These are phyloP conservation scores for Aureoboletus auriporus DNA, from an alignment of 768 basidiomycete genomes.

Conservation along the genomic window DNA sequence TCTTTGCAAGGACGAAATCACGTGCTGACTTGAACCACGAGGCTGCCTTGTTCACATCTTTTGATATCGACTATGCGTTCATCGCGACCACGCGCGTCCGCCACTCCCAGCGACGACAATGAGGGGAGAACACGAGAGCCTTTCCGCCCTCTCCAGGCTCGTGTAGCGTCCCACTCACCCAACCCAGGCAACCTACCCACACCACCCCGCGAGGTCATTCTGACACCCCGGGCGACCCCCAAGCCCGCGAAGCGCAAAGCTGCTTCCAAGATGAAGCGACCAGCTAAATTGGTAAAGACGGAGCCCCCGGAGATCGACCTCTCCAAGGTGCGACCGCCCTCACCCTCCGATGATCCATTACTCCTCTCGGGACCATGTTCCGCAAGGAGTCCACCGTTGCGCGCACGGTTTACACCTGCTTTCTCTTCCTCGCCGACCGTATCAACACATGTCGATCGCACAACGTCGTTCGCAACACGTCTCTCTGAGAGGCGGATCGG, in stretches of 20 bases:
- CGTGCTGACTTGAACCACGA: constrained; percentile 8
- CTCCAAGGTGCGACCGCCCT: constrained; percentile 58
- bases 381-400: constrained; percentile 19
- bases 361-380: constrained; percentile 47
- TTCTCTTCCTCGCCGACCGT: constrained; percentile 32
- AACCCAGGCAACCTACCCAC: constrained; percentile 52
- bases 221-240: constrained; percentile 26
- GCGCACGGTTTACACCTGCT: constrained; percentile 35
- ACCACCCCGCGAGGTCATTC: constrained; percentile 63
- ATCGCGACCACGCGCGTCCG: constrained; percentile 10
- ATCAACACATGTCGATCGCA: not conserved
- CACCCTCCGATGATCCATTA: constrained; percentile 74
- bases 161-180: constrained; percentile 5
- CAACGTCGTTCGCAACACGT: constrained; percentile 17
- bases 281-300: constrained; percentile 42
- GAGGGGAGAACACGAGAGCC: constrained; percentile 6
- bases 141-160: constrained; percentile 16
- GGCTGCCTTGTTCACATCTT: not conserved
- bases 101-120: constrained; percentile 4
- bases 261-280: constrained; percentile 19
- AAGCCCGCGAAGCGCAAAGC: constrained; percentile 39
- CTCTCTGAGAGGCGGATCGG: constrained; percentile 11
- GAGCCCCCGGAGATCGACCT: constrained; percentile 66
- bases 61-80: constrained; percentile 17
- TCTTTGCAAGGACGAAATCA: not conserved